Evolutionary conservation across 1,139 yeast genomes (phyloP), one percentile per base, ranked within the genome.

Genomic region (Suhomyces panamericanus): DNA sequence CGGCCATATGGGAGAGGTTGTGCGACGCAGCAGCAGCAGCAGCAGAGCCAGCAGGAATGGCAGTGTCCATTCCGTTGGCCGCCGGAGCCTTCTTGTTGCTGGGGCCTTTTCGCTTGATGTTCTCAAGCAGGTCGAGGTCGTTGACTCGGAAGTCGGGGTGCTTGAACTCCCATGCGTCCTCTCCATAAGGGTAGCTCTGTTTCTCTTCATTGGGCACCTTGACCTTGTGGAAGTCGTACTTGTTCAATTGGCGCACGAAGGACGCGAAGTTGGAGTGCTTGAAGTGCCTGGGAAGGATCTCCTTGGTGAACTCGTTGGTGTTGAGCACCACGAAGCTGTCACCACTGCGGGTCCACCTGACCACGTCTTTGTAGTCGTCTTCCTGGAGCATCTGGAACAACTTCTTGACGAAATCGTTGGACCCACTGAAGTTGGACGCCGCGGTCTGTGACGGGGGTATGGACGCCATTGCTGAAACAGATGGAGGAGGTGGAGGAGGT

Each of bases 191-290:
- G 49, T 72, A 70, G 38, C 70, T 70, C 49, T 68, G 72, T 48
- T 73, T 73, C 46, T 79, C 82, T 55, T 81, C 77, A 71, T 63
- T 64, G 80, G 65, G 69, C 53, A 76, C 76, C 64, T 86, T 85
- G 32, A 62, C 62, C 55, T 62, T 62, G 51, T 62, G 66, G 58
- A 63, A 62, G 38, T 63, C 66, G 47, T 55, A 93, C 73, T 93
- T 91, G 72, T 93, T 93, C 56, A 93, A 73, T 62, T 91, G 98
- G 49, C 98, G 80, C 8, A 91, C 98, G 70, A 93, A 93, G 54
- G 93, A 83, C 33, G 98, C 95, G 67, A 89, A 91, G 67, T 93
- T 93, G 47, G 90, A 82, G 66, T 93, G 98, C 59, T 91, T 91
- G 71, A 93, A 93, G 66, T 91, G 96, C 42, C 84, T 80, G 7